Base-by-base conservation (phyloP, 768 basidiomycete genomes). In the Tricholoma bakamatsutake region DNA sequence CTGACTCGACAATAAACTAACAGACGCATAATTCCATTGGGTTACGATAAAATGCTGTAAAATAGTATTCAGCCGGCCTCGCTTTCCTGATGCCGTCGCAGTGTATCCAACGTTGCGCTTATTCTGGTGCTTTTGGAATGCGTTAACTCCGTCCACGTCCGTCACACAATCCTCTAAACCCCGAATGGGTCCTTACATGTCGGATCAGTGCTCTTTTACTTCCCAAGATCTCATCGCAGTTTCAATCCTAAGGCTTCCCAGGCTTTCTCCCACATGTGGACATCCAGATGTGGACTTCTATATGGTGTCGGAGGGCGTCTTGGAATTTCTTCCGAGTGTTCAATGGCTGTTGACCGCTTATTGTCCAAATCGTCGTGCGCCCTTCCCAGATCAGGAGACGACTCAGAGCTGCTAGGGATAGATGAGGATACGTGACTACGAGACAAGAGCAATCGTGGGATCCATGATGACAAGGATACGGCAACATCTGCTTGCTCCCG, bases 1-100 rank as follows among this genome's bases (percentile, higher is more conserved):
- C 69, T 93, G 59, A 80, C 67, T 0, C 67, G 74, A 35, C 42
- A 13, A 45, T 24, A 3, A 4, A 13, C 24, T 17, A 31, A 31
- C 17, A 12, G 30, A 48, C 10, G 9, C 28, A 15, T 27, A 45
- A 45, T 3, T 45, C 24, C 24, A 13, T 45, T 34, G 2, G 35
- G 35, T 37, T 2, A 15, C 35, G 35, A 37, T 37, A 4, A 37
- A 37, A 37, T 5, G 15, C 13, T 13, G 12, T 10, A 34, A 12
- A 24, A 24, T 24, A 24, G 21, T 24, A 24, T 24, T 24, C 21
- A 24, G 21, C 2, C 21, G 21, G 21, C 21, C 21, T 24, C 21
- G 21, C 21, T 24, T 24, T 34, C 13, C 3, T 34, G 9, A 34
- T 34, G 34, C 34, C 8, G 34, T 34, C 35, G 13, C 6, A 13